Percentiles rank a stretch among this genome's conserved stretches.
These are phyloP conservation scores for Aspergillus chevalieri DNA, from an alignment of 2,329 filamentous ascomycete species.

Conservation along the genomic window DNA sequence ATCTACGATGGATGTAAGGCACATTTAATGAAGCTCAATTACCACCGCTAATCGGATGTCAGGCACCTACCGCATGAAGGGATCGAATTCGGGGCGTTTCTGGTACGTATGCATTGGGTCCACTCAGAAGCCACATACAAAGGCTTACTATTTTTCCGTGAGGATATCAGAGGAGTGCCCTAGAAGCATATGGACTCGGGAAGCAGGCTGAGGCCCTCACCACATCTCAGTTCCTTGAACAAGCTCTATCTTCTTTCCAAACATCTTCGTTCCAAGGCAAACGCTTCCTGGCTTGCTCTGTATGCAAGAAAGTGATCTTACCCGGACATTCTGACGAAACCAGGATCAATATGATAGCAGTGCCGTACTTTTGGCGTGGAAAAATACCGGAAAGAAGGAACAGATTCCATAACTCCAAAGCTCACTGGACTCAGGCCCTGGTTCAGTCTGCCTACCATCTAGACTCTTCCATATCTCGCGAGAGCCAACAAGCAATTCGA, in stretches of 20 bases:
- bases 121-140: too few species aligned
- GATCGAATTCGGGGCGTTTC: background rate
- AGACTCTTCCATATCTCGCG: slow-evolving; percentile 2
- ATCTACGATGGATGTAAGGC: slow-evolving; percentile 18
- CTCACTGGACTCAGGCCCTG: slow-evolving; percentile 3
- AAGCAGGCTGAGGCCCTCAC: background rate
- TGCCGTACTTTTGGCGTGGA: slow-evolving; percentile 1
- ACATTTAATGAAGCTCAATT: background rate
- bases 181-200: background rate
- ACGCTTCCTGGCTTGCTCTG: background rate
- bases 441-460: slow-evolving; percentile 5
- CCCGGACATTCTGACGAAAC: background rate
- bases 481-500: slow-evolving; percentile 4
- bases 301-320: background rate
- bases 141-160: background rate
- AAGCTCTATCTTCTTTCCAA: background rate
- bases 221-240: background rate
- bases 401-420: background rate
- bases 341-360: background rate
- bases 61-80: background rate
- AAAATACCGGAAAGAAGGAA: background rate
- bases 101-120: background rate
- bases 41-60: background rate
- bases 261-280: slow-evolving; percentile 1
- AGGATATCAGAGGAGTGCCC: background rate